Conservation (phyloP, 768 basidiomycete genomes). For the Daedaleopsis nitida region DNA sequence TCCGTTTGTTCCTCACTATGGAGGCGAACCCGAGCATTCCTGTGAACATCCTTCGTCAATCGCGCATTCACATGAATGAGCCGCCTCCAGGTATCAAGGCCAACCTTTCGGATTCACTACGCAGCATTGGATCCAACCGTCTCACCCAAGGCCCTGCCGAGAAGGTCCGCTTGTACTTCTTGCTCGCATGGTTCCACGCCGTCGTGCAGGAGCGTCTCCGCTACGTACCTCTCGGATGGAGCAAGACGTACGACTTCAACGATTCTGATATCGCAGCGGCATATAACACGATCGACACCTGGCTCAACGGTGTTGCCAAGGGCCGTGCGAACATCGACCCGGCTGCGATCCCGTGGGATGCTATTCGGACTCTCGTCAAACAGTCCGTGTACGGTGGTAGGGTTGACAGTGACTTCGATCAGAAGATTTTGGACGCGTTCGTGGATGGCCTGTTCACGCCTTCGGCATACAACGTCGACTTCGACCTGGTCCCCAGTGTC, state of each 20-base stretch:
- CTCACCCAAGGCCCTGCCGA: constrained; percentile 88
- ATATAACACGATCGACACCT: constrained; percentile 87
- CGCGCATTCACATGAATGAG: constrained; percentile 97
- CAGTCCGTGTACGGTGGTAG: constrained; percentile 96
- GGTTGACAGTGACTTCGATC: constrained; percentile 94
- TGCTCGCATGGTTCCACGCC: constrained; percentile 99
- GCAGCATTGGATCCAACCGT: constrained; percentile 68
- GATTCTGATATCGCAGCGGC: constrained; percentile 97
- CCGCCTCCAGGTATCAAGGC: constrained; percentile 97
- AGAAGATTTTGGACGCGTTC: constrained; percentile 89
- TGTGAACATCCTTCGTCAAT: constrained; percentile 95
- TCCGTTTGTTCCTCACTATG: constrained; percentile 98
- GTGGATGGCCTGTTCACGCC: constrained; percentile 90
- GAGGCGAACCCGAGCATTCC: constrained; percentile 94
- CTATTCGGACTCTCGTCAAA: constrained; percentile 90
- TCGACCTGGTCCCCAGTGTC: constrained; percentile 76
- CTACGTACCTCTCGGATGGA: constrained; percentile 96
- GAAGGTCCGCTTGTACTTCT: constrained; percentile 91
- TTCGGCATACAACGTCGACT: constrained; percentile 90
- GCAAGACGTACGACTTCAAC: constrained; percentile 97
- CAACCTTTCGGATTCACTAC: constrained; percentile 88
- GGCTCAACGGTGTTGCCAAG: constrained; percentile 79
- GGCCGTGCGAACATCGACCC: constrained; percentile 94
- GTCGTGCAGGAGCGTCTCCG: constrained; percentile 95
- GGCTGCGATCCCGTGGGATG: constrained; percentile 90